Evolutionary conservation across 768 basidiomycete species (phyloP), one percentile per base, ranked within the genome.

Genomic region (Russula brevipes): DNA sequence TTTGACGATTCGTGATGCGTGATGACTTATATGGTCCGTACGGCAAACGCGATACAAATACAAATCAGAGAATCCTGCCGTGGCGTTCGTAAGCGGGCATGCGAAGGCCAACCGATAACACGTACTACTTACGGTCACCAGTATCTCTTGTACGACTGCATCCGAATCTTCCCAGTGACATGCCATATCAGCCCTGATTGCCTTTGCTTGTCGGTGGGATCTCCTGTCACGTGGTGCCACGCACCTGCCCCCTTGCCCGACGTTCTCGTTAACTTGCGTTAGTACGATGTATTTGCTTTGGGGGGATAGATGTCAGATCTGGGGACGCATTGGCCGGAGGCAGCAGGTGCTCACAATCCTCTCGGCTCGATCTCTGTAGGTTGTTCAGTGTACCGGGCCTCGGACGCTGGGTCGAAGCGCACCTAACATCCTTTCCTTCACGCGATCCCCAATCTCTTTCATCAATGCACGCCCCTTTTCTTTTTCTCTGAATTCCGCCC

Each of bases 151-250:
- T 46, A 85, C 81, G 62, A 91, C 85, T 55, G 80, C 78, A 71
- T 94, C 91, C 57, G 83, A 82, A 66, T 93, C 91, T 76, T 94
- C 91, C 91, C 91, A 94, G 70, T 94, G 91, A 65, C 88, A 91
- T 54, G 81, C 82, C 76, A 94, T 83, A 73, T 89, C 89, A 52
- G 87, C 89, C 68, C 91, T 92, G 44, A 61, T 36, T 53, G 19
- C 56, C 35, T 60, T 61, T 59, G 63, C 59, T 60, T 53, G 41
- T 42, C 30, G 53, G 63, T 42, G 35, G 39, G 31, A 24, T 54
- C 17, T 14, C 1, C 16, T 4, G 45, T 66, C 46, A 57, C 42
- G 56, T 35, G 39, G 64, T 51, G 6, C 54, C 36, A 46, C 85
- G 73, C 70, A 91, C 90, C 89, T 84, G 71, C 89, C 89, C 60